Evolutionary conservation across 2,329 filamentous ascomycete species (phyloP).

Genomic region (Piedraia hortae): DNA sequence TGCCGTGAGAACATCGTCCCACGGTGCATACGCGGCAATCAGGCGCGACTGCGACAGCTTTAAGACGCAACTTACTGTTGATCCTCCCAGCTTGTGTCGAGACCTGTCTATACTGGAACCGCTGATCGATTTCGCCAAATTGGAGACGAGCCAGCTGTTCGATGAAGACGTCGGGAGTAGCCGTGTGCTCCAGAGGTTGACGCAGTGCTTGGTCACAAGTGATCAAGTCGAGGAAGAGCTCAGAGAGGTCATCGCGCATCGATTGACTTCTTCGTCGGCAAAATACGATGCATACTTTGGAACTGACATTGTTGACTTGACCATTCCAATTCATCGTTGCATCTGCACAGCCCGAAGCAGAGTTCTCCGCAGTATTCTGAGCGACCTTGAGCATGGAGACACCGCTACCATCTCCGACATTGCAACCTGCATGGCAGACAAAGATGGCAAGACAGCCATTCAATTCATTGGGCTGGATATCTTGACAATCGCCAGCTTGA

Average conservation of each 20-base stretch:
- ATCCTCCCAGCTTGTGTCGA: constrained; percentile 41
- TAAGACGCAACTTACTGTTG: constrained; percentile 38
- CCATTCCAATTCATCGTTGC: constrained; percentile 61
- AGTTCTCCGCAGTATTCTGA: constrained; percentile 34
- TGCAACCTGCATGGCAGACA: constrained; percentile 26
- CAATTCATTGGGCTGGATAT: constrained; percentile 47
- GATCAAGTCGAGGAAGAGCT: constrained; percentile 40
- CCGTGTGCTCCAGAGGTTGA: constrained; percentile 25
- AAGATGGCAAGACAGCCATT: constrained; percentile 27
- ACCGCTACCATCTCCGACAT: constrained; percentile 31
- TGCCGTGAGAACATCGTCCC: constrained; percentile 63
- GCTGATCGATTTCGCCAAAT: constrained; percentile 19
- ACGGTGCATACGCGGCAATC: constrained; percentile 69
- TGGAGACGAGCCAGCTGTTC: constrained; percentile 15
- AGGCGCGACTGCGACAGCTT: constrained; percentile 65
- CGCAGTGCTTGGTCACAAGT: constrained; percentile 31
- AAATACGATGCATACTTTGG: constrained; percentile 18
- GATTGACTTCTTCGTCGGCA: constrained; percentile 14
- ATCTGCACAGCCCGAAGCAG: constrained; percentile 48
- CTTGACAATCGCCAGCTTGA: constrained; percentile 50
- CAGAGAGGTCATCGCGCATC: constrained; percentile 18
- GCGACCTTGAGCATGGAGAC: constrained; percentile 27
- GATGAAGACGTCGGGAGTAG: no score
- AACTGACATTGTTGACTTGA: constrained; percentile 36
- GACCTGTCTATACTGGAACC: constrained; percentile 40